A percentile compares a stretch with the other conserved stretches of the same genome.
Evolutionary conservation across 305 asterid species (phyloP).

Genomic region (Petunia hybrid): DNA sequence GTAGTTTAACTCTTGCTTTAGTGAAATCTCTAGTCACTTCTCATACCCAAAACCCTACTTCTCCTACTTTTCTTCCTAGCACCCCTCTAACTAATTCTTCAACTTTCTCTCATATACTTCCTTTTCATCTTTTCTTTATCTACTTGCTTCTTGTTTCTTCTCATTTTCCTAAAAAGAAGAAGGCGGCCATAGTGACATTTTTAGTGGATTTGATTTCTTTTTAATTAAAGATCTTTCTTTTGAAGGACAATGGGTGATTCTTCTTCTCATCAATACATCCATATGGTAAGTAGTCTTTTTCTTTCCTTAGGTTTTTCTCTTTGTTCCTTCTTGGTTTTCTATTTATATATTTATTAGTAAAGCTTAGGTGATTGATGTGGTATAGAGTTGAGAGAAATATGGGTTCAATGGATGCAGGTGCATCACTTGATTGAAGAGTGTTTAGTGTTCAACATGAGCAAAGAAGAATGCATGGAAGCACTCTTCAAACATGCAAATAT

Average conservation of each 20-base stretch:
- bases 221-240: neutral
- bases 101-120: no score
- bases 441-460: constrained; percentile 76
- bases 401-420: constrained; percentile 46
- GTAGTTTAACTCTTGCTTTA: neutral
- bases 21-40: neutral
- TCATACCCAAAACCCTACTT: neutral
- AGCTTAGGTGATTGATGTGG: no score
- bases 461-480: constrained; percentile 95
- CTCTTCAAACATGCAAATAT: constrained; percentile 89
- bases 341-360: no score
- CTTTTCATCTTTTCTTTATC: neutral
- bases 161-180: neutral
- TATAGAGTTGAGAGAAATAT: no score
- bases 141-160: constrained; percentile 2
- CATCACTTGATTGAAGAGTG: constrained; percentile 94
- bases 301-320: no score
- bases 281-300: constrained; percentile 49
- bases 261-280: constrained; percentile 69
- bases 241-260: constrained; percentile 63
- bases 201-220: neutral
- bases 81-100: no score
- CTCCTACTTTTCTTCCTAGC: neutral
- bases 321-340: no score
- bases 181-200: neutral